Conservation (phyloP, 805 yeast genomes). For the Lachancea waltii region DNA sequence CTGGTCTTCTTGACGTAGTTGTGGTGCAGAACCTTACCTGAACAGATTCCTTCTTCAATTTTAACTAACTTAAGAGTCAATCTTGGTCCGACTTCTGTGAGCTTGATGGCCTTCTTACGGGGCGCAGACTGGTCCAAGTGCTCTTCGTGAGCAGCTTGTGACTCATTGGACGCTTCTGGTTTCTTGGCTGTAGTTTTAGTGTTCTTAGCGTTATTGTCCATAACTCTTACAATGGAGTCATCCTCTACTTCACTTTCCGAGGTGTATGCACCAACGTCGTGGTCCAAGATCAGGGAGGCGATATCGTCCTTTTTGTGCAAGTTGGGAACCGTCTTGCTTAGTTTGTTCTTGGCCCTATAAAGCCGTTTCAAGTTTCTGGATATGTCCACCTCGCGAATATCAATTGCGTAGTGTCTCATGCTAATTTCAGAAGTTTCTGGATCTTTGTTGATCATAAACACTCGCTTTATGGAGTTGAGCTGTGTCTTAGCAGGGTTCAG, state of each 20-base stretch:
- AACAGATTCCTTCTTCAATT: constrained; percentile 87
- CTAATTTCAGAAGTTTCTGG: constrained; percentile 67
- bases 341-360: constrained; percentile 52
- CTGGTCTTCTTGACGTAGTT: constrained; percentile 57
- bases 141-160: constrained; percentile 14
- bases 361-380: constrained; percentile 66
- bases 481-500: constrained; percentile 79
- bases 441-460: constrained; percentile 72
- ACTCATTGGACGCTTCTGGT: constrained; percentile 14
- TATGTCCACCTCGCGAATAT: constrained; percentile 77
- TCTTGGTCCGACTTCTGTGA: constrained; percentile 92
- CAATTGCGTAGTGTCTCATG: constrained; percentile 83
- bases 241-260: constrained; percentile 94
- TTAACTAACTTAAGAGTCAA: constrained; percentile 67
- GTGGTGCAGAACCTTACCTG: constrained; percentile 85
- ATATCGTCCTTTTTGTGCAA: constrained; percentile 64
- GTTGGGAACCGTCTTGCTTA: constrained; percentile 64
- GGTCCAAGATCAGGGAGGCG: constrained; percentile 76
- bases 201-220: constrained; percentile 25
- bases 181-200: constrained; percentile 17
- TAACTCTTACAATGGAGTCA: constrained; percentile 68
- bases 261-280: constrained; percentile 68
- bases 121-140: constrained; percentile 29
- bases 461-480: constrained; percentile 72
- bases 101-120: constrained; percentile 77